These are phyloP conservation scores for Apium graveolens DNA, from an alignment of 129 eudicot species.

Conservation along the genomic window DNA sequence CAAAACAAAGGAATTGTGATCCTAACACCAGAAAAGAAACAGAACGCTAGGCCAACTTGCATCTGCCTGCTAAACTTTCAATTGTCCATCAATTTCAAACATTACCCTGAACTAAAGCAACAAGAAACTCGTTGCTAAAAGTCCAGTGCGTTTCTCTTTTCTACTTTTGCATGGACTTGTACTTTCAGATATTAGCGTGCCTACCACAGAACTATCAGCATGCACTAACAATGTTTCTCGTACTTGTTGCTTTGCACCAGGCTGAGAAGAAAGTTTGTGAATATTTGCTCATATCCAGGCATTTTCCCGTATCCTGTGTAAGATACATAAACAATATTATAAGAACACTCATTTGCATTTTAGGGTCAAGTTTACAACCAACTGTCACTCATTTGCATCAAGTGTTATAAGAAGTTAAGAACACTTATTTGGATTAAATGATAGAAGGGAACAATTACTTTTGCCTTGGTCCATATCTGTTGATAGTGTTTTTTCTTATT, in stretches of 20 bases:
- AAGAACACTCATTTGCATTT: neutral
- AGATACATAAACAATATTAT: neutral
- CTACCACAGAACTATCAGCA: neutral
- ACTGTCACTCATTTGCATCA: neutral
- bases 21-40: neutral
- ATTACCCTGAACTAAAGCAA: neutral
- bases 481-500: neutral
- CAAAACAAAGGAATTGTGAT: neutral
- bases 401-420: no score
- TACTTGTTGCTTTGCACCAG: conserved; percentile 62
- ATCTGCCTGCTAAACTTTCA: neutral
- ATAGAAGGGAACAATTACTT: neutral
- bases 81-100: neutral
- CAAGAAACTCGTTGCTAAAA: neutral
- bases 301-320: conserved; percentile 90
- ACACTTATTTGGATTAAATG: neutral
- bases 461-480: neutral
- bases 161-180: conserved; percentile 6
- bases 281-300: conserved; percentile 98
- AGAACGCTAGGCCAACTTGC: neutral
- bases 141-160: neutral
- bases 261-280: conserved; percentile 80
- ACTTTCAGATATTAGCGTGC: neutral
- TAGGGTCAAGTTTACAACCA: neutral
- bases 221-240: conserved; percentile 27